Conservation (phyloP, 768 basidiomycete species). For the Symmetrospora coprosmae region DNA sequence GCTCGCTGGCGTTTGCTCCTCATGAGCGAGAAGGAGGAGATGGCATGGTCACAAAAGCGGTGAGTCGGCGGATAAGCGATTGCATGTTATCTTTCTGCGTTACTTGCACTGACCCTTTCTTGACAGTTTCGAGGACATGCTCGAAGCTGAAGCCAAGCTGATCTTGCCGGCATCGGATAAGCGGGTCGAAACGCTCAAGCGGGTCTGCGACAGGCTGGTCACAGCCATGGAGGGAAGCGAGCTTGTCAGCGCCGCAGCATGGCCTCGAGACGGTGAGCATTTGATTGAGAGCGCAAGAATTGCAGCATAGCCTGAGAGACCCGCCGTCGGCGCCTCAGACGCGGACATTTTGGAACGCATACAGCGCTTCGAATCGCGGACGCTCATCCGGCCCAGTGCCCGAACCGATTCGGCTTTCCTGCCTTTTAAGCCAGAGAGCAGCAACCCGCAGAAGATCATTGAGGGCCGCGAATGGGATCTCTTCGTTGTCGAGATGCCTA, state of each 20-base stretch:
- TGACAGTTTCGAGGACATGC: conserved; percentile 37
- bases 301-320: conserved; percentile 28
- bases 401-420: conserved; percentile 31
- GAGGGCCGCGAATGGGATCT: conserved; percentile 39
- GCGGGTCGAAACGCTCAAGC: conserved; percentile 35
- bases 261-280: conserved; percentile 36
- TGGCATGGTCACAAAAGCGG: conserved; percentile 40
- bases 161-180: conserved; percentile 38
- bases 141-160: conserved; percentile 37
- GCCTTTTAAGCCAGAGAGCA: conserved; percentile 38
- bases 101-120: background rate
- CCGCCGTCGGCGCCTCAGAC: conserved; percentile 27
- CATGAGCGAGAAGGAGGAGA: conserved; percentile 41
- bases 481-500: conserved; percentile 40
- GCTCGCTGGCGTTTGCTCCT: conserved; percentile 41
- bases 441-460: conserved; percentile 40
- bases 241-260: conserved; percentile 35
- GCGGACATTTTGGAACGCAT: conserved; percentile 12
- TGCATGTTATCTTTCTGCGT: background rate
- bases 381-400: conserved; percentile 23
- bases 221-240: conserved; percentile 36
- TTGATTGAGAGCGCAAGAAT: conserved; percentile 9
- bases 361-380: conserved; percentile 9
- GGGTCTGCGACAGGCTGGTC: conserved; percentile 38
- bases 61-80: background rate